These are phyloP conservation scores for Spathaspora jeffriesii DNA, from an alignment of 1,139 yeast genomes.

Conservation along the genomic window DNA sequence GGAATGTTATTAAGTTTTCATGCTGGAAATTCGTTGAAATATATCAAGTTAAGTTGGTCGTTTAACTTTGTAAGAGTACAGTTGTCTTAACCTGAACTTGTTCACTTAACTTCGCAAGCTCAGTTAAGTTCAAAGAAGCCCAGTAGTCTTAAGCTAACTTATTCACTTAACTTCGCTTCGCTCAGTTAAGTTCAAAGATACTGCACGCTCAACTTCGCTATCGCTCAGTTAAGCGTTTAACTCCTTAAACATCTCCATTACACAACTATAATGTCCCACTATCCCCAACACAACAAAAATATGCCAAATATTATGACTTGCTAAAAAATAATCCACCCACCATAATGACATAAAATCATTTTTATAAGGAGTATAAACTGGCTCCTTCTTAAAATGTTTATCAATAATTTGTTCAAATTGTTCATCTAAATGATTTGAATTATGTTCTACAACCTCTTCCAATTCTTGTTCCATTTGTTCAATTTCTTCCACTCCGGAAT, in stretches of 20 bases:
- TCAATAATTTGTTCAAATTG: conserved; percentile 38
- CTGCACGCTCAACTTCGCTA: no score
- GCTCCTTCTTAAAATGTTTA: conserved; percentile 56
- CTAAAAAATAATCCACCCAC: conserved; percentile 80
- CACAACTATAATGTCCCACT: conserved; percentile 79
- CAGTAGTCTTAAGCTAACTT: no score
- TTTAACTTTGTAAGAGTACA: no score
- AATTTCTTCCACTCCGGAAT: conserved; percentile 46
- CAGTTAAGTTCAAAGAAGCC: no score
- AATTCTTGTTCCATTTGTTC: conserved; percentile 42
- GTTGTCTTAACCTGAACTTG: no score
- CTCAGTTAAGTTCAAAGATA: no score
- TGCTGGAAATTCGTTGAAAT: no score
- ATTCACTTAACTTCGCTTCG: no score
- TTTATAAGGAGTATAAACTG: conserved; percentile 42
- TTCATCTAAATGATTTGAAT: conserved; percentile 12
- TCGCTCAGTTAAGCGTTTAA: not conserved
- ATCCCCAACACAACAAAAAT: conserved; percentile 86
- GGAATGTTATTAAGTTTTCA: no score
- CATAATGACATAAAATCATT: conserved; percentile 63
- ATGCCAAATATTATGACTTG: conserved; percentile 95
- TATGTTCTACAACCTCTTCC: conserved; percentile 17
- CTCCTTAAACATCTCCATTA: conserved; percentile 62
- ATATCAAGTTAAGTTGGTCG: no score
- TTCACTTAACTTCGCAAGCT: no score